Percentiles rank a stretch among this genome's conserved stretches.
These are phyloP conservation scores for Clonostachys sp. DNA, from an alignment of 2,329 filamentous ascomycete species.

Conservation along the genomic window DNA sequence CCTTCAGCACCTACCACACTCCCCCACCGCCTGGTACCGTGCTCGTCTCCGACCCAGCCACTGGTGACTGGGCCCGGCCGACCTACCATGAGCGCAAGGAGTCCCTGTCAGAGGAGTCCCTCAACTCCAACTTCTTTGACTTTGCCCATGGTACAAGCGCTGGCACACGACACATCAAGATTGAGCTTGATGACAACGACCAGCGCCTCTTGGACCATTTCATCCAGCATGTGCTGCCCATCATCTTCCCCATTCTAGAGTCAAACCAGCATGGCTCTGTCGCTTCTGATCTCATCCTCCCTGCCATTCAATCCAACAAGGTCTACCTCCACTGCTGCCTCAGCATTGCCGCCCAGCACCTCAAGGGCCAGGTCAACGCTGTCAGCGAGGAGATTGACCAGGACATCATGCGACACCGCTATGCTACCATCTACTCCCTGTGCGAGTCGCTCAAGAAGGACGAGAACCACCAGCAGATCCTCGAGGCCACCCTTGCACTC, in stretches of 20 bases:
- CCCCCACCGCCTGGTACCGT: slow-evolving; percentile 68
- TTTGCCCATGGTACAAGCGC: slow-evolving; percentile 64
- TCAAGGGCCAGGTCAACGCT: slow-evolving; percentile 66
- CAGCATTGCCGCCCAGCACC: slow-evolving; percentile 87
- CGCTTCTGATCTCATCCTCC: slow-evolving; percentile 77
- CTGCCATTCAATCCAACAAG: slow-evolving; percentile 85
- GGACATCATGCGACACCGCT: slow-evolving; percentile 90
- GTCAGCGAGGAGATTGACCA: slow-evolving; percentile 73
- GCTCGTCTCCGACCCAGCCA: slow-evolving; percentile 55
- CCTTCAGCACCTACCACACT: slow-evolving; percentile 85
- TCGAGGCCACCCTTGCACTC: slow-evolving; percentile 89
- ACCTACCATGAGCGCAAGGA: slow-evolving; percentile 43
- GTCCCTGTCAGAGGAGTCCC: slow-evolving; percentile 59
- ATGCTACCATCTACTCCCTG: slow-evolving; percentile 78
- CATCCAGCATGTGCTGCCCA: slow-evolving; percentile 78
- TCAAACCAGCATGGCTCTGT: slow-evolving; percentile 82
- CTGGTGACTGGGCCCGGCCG: slow-evolving; percentile 57
- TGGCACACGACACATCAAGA: slow-evolving; percentile 62
- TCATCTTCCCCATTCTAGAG: slow-evolving; percentile 90
- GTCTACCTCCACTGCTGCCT: slow-evolving; percentile 94
- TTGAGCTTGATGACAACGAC: slow-evolving; percentile 85
- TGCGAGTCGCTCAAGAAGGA: slow-evolving; percentile 79
- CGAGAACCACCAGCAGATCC: slow-evolving; percentile 78
- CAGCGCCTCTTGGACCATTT: slow-evolving; percentile 87
- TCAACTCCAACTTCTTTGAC: slow-evolving; percentile 80